phyloP scores from a whole-genome alignment of 768 basidiomycete genomes.

The Lentinula aciculospora region DNA sequence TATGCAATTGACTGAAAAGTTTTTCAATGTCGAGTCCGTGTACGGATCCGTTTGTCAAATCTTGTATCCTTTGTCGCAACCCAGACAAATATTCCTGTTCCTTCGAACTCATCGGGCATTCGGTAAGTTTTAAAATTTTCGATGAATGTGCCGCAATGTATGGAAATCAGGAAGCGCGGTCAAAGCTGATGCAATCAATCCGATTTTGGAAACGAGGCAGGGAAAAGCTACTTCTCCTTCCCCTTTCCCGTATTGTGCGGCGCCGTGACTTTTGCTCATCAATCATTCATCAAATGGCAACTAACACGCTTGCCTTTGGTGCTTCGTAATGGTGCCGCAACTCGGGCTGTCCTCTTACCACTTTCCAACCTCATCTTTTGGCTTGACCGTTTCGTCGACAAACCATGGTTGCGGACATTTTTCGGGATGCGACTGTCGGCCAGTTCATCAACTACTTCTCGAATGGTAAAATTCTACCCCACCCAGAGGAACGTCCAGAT shows the following conservation, averaged over 20 bases:
- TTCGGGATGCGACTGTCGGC: constrained; percentile 24
- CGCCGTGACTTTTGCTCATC: neutral
- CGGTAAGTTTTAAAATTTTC: no score
- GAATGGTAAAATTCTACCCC: constrained; percentile 14
- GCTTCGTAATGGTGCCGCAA: neutral
- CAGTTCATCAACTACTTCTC: constrained; percentile 22
- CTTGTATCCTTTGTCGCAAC: no score
- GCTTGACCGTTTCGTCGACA: no score
- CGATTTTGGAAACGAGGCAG: neutral
- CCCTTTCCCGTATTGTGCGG: neutral
- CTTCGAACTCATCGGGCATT: neutral
- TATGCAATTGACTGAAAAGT: neutral
- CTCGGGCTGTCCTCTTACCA: neutral
- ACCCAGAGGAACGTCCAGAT: constrained; percentile 14
- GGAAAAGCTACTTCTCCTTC: no score
- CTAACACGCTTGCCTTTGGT: neutral
- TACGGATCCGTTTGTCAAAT: neutral
- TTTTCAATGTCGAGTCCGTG: neutral
- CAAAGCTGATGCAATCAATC: neutral
- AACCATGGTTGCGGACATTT: constrained; percentile 9
- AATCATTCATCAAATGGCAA: neutral
- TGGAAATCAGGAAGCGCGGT: neutral
- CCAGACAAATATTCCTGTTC: neutral
- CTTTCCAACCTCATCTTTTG: neutral
- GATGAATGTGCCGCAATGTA: no score